A percentile compares a stretch with the other conserved stretches of the same genome.
phyloP scores from a whole-genome alignment of 139 green algal genomes.

The Micractinium sp. region DNA sequence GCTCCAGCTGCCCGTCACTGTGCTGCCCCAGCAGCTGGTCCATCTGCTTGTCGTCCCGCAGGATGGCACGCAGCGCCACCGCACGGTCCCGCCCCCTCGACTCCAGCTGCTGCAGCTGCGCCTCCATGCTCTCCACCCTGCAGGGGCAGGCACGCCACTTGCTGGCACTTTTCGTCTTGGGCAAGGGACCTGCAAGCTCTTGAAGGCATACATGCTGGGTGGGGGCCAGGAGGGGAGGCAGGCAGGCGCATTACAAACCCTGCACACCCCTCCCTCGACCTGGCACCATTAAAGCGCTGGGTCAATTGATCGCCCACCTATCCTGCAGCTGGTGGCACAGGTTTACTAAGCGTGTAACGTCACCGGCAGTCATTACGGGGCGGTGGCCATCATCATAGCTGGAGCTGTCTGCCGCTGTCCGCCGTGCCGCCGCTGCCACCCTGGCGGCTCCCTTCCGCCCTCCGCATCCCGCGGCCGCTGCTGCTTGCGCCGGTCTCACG shows the following conservation, averaged over 20 bases:
- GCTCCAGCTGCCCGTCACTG: neutral
- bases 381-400: too few relatives aligned
- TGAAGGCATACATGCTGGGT: neutral
- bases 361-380: too few relatives aligned
- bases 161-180: neutral
- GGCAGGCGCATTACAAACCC: neutral
- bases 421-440: too few relatives aligned
- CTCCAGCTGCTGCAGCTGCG: neutral
- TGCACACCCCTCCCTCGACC: neutral
- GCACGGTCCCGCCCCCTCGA: neutral
- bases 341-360: neutral
- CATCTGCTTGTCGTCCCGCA: conserved; percentile 6
- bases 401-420: too few relatives aligned
- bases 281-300: neutral
- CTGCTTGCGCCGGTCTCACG: too few relatives aligned
- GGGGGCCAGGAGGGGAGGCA: neutral
- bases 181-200: neutral
- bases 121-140: conserved; percentile 34
- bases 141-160: neutral
- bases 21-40: conserved; percentile 4
- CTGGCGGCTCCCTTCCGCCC: too few relatives aligned
- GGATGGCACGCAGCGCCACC: conserved; percentile 26
- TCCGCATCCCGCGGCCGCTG: too few relatives aligned
- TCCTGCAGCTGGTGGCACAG: neutral
- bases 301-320: neutral